Evolutionary conservation across 306 rosid species (phyloP).

Genomic region (Acacia acuminata): DNA sequence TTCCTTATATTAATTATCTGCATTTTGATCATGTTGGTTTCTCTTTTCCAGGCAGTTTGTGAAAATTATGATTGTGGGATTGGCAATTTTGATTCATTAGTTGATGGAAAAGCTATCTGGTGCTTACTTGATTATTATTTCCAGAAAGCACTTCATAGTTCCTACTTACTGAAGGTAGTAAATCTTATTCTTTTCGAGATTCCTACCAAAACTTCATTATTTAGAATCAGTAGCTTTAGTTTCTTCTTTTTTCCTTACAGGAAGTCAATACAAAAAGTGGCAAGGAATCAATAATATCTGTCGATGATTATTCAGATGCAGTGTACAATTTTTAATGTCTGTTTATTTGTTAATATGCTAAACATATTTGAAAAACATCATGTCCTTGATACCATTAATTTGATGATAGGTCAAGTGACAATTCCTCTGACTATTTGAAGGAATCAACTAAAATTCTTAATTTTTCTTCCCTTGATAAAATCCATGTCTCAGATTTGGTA

Average conservation of each 20-base stretch:
- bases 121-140: slow-evolving; percentile 92
- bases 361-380: no score
- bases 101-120: slow-evolving; percentile 97
- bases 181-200: slow-evolving; percentile 38
- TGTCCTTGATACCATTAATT: no score
- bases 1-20: slow-evolving; percentile 1
- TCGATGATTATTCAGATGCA: slow-evolving; percentile 71
- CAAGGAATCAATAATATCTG: slow-evolving; percentile 70
- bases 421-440: slow-evolving; percentile 45
- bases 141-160: slow-evolving; percentile 69
- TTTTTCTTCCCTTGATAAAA: slow-evolving; percentile 59
- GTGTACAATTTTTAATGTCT: slow-evolving; percentile 86
- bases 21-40: slow-evolving; percentile 3
- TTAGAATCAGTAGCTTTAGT: slow-evolving; percentile 17
- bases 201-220: slow-evolving; percentile 6
- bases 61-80: slow-evolving; percentile 59
- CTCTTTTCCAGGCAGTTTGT: slow-evolving; percentile 69
- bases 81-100: slow-evolving; percentile 61
- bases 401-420: no score
- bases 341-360: no score
- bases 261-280: slow-evolving; percentile 46
- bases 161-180: slow-evolving; percentile 69
- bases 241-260: slow-evolving; percentile 43
- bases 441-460: slow-evolving; percentile 52
- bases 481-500: slow-evolving; percentile 87